phyloP scores from a whole-genome alignment of 2,329 filamentous ascomycete species.

The Colletotrichum sp. region DNA sequence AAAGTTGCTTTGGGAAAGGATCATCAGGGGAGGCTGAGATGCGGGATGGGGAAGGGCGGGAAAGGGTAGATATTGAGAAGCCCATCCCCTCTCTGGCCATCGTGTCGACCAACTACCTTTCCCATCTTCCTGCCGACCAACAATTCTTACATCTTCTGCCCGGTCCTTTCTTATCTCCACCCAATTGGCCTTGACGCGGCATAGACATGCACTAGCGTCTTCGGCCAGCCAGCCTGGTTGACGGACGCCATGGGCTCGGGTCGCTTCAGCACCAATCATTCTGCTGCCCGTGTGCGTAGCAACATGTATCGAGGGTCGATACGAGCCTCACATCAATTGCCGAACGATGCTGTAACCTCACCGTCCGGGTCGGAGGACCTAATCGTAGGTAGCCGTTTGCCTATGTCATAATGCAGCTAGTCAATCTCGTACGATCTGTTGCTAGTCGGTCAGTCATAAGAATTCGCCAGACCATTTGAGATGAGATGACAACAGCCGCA shows the following conservation, averaged over 20 bases:
- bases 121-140: not conserved
- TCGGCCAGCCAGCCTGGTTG: not conserved
- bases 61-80: not conserved
- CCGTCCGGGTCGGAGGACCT: not conserved
- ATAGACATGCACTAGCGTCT: not conserved
- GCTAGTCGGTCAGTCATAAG: not conserved
- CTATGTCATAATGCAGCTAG: not conserved
- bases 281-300: rapidly evolving
- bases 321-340: not conserved
- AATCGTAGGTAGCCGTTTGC: not conserved
- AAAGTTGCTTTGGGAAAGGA: not conserved
- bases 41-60: not conserved
- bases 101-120: rapidly evolving
- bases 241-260: not conserved
- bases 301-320: not conserved
- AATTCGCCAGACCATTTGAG: rapidly evolving
- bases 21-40: not conserved
- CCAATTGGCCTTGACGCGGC: not conserved
- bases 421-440: rapidly evolving
- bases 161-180: rapidly evolving
- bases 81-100: not conserved
- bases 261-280: not conserved
- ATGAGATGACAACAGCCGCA: not conserved
- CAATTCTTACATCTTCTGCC: not conserved
- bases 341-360: not conserved